Evolutionary conservation across 306 rosid species (phyloP).

Genomic region (Geum urbanum): DNA sequence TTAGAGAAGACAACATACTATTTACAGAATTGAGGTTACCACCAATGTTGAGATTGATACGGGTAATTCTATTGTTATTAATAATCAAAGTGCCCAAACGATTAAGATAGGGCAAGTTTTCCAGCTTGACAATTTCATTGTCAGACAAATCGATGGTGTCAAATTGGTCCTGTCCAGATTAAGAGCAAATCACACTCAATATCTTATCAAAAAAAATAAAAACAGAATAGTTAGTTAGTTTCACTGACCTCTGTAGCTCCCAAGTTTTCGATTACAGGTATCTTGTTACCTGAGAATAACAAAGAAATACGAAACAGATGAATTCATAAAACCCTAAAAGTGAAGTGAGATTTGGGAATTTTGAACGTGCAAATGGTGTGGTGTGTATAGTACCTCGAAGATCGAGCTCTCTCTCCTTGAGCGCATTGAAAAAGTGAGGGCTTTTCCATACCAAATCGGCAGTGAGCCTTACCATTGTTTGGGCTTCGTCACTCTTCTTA

Average conservation of each 20-base stretch:
- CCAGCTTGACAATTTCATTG: constrained; percentile 93
- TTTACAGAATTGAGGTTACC: constrained; percentile 33
- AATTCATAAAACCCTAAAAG: not conserved
- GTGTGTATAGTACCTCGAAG: constrained; percentile 53
- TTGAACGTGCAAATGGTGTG: not conserved
- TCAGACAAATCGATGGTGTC: constrained; percentile 89
- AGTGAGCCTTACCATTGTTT: constrained; percentile 73
- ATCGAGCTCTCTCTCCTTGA: constrained; percentile 87
- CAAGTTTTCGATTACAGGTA: constrained; percentile 80
- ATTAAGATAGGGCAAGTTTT: constrained; percentile 75
- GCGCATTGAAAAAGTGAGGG: constrained; percentile 90
- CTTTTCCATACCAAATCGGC: constrained; percentile 95
- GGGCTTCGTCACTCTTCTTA: not conserved
- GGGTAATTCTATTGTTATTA: constrained; percentile 83
- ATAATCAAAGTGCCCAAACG: constrained; percentile 86
- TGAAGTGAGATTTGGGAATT: not conserved
- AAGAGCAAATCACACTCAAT: not conserved
- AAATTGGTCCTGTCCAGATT: constrained; percentile 75
- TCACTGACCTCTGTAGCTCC: constrained; percentile 85
- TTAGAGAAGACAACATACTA: not conserved
- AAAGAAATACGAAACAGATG: constrained; percentile 1
- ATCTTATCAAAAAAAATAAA: not conserved
- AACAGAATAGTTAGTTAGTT: too few species aligned
- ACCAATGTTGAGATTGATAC: constrained; percentile 81
- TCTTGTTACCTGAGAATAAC: constrained; percentile 61